Conservation (phyloP, 768 basidiomycete genomes). For the Naematelia aurantialba region DNA sequence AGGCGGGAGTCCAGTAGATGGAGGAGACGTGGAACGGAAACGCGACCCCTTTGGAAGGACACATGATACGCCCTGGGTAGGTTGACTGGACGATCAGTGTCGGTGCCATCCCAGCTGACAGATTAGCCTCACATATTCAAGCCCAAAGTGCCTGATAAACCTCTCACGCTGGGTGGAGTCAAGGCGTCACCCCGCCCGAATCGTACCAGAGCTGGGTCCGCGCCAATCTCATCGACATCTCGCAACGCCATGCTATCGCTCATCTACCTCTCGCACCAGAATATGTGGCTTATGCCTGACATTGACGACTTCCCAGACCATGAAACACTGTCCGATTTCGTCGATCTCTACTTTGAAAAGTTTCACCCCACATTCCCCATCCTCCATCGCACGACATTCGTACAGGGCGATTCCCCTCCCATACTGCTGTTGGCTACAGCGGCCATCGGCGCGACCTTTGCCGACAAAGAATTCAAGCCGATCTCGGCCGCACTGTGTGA, state of each 20-base stretch:
- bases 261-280: slow-evolving; percentile 40
- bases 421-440: slow-evolving; percentile 33
- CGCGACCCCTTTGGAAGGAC: slow-evolving; percentile 32
- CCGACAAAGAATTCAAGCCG: slow-evolving; percentile 36
- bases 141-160: slow-evolving; percentile 39
- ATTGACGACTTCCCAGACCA: slow-evolving; percentile 41
- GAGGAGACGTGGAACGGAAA: slow-evolving; percentile 14
- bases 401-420: slow-evolving; percentile 21
- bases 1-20: slow-evolving; percentile 29
- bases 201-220: slow-evolving; percentile 8
- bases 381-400: slow-evolving; percentile 33
- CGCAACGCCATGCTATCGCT: slow-evolving; percentile 43
- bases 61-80: slow-evolving; percentile 40
- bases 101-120: background rate
- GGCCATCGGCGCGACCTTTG: slow-evolving; percentile 40
- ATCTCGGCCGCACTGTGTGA: slow-evolving; percentile 39
- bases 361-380: slow-evolving; percentile 42
- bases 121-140: slow-evolving; percentile 33
- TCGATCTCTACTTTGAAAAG: slow-evolving; percentile 41
- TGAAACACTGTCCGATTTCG: slow-evolving; percentile 39
- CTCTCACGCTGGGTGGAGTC: slow-evolving; percentile 35
- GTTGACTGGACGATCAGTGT: background rate
- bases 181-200: slow-evolving; percentile 29
- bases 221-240: slow-evolving; percentile 17
- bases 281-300: slow-evolving; percentile 36